Evolutionary conservation across 371 early-diverging fungal genomes (phyloP).

Genomic region (Saksenaea oblongispora): DNA sequence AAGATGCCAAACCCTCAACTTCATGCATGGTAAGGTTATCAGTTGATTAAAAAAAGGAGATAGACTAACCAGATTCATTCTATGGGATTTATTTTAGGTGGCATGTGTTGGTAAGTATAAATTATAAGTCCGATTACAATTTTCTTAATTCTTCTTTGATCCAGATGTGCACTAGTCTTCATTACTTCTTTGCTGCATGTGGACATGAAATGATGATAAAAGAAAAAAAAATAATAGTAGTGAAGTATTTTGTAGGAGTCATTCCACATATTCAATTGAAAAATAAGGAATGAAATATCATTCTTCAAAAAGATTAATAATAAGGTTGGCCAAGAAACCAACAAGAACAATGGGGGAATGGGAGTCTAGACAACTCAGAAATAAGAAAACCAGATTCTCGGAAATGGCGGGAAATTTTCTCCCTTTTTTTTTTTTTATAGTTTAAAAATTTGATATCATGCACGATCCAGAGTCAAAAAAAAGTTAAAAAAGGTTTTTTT

Average conservation of each 20-base stretch:
- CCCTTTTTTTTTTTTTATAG: background rate
- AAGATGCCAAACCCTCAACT: conserved; percentile 35
- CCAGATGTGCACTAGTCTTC: conserved; percentile 43
- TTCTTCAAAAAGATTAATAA: conserved; percentile 4
- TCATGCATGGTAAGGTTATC: conserved; percentile 33
- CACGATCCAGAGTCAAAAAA: conserved; percentile 4
- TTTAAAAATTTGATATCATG: conserved; percentile 6
- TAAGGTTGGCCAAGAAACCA: conserved; percentile 6
- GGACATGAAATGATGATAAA: conserved; percentile 23
- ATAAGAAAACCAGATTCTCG: background rate
- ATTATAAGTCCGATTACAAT: background rate
- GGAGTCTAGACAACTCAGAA: conserved; percentile 4
- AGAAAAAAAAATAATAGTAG: conserved; percentile 5
- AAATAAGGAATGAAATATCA: conserved; percentile 2
- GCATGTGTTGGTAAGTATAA: conserved; percentile 35
- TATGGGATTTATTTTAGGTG: conserved; percentile 24
- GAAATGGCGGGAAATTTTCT: background rate
- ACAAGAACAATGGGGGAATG: conserved; percentile 4
- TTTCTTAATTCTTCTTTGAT: background rate
- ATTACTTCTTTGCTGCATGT: conserved; percentile 39
- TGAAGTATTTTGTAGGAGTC: conserved; percentile 19
- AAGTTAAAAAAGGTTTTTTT: background rate
- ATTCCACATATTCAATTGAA: conserved; percentile 28
- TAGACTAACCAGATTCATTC: conserved; percentile 1
- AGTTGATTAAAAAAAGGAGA: conserved; percentile 5